Evolutionary conservation across 768 basidiomycete species (phyloP).

Genomic region (Chalciporus sphaerocephalus): DNA sequence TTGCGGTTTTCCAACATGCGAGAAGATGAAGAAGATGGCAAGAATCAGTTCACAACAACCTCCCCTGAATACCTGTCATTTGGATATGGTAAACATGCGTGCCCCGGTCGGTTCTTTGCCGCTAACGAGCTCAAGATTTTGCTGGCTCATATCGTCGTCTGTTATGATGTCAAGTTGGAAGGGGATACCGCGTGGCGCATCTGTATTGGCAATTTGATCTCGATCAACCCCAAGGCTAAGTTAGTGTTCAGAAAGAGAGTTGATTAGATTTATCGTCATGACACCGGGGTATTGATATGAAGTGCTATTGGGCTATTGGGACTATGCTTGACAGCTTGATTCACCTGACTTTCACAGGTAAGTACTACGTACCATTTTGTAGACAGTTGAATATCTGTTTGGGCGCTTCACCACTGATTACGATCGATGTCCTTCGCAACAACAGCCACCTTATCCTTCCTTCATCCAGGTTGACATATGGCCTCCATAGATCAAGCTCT

Average conservation of each 20-base stretch:
- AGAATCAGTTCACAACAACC: constrained; percentile 34
- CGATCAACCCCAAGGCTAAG: neutral
- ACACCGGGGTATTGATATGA: too few relatives aligned
- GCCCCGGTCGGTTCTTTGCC: constrained; percentile 36
- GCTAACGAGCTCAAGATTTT: constrained; percentile 42
- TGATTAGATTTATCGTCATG: too few relatives aligned
- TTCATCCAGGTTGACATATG: too few relatives aligned
- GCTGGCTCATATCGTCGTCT: constrained; percentile 39
- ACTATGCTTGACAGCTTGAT: too few relatives aligned
- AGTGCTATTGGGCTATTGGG: too few relatives aligned
- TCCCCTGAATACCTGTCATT: constrained; percentile 33
- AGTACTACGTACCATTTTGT: too few relatives aligned
- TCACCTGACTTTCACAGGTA: too few relatives aligned
- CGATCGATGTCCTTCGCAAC: too few relatives aligned
- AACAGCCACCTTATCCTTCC: too few relatives aligned
- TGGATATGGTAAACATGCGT: constrained; percentile 26
- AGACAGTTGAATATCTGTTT: too few relatives aligned
- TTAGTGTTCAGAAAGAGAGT: constrained; percentile 4
- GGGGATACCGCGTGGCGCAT: neutral
- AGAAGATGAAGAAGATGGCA: constrained; percentile 28
- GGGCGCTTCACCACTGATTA: too few relatives aligned
- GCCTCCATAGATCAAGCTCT: too few relatives aligned
- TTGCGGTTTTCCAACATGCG: constrained; percentile 43
- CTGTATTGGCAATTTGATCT: neutral
- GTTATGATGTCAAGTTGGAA: constrained; percentile 4